Percentiles rank a stretch among this genome's conserved stretches.
These are phyloP conservation scores for Mrakia frigida DNA, from an alignment of 768 basidiomycete species.

Conservation along the genomic window DNA sequence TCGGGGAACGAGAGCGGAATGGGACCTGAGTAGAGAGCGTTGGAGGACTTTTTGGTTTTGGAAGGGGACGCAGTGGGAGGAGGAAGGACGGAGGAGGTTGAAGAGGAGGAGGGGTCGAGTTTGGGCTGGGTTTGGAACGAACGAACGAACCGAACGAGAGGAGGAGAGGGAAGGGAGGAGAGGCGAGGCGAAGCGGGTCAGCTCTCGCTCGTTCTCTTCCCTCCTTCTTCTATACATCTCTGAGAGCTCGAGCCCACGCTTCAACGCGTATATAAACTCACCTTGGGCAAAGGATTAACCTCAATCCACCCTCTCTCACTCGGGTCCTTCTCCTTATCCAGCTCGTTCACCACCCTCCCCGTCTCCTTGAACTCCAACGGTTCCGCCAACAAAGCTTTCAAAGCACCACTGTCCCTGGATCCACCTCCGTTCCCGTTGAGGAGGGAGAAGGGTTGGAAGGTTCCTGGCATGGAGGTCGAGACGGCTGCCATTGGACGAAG, in stretches of 20 bases:
- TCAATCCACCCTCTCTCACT: conserved; percentile 27
- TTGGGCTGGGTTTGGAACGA: conserved; percentile 1
- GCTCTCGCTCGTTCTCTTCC: no score
- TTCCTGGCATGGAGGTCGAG: background rate
- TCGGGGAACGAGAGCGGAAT: conserved; percentile 22
- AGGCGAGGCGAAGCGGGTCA: no score
- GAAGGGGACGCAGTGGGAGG: background rate
- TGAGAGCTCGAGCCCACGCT: no score
- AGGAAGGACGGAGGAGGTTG: no score
- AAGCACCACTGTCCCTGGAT: background rate
- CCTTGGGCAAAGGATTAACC: conserved; percentile 24
- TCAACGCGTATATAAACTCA: no score
- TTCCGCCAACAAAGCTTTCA: conserved; percentile 17
- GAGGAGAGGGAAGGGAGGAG: background rate
- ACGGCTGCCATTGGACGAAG: no score
- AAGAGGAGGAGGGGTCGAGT: background rate
- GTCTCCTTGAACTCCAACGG: conserved; percentile 27
- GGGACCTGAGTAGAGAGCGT: conserved; percentile 1
- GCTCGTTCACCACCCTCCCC: background rate
- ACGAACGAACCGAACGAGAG: background rate
- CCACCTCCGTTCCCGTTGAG: background rate
- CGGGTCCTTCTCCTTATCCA: conserved; percentile 18
- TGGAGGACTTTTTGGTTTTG: background rate
- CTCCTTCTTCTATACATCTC: no score
- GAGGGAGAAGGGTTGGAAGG: conserved; percentile 1